These are phyloP conservation scores for Trichocladium antarcticum DNA, from an alignment of 495 filamentous ascomycete genomes.

Conservation along the genomic window DNA sequence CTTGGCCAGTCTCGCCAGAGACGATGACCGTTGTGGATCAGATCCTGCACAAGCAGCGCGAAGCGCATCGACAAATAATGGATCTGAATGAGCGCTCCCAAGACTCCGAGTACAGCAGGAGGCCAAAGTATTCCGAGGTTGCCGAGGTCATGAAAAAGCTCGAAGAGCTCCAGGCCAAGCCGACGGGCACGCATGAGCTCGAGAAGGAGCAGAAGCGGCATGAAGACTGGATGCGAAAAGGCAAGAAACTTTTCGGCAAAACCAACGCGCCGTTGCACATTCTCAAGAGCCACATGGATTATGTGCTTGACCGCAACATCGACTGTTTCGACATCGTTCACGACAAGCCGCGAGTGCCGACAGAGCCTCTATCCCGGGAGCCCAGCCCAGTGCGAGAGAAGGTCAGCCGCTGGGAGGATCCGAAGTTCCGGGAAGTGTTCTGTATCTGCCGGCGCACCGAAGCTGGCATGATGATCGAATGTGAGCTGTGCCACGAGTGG, in stretches of 20 bases:
- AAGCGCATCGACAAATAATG: conserved; percentile 79
- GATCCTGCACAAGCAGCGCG: conserved; percentile 90
- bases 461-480: conserved; percentile 99
- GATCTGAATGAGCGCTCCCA: conserved; percentile 67
- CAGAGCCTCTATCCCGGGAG: conserved; percentile 83
- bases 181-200: conserved; percentile 77
- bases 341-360: conserved; percentile 78
- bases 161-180: conserved; percentile 81
- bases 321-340: conserved; percentile 81
- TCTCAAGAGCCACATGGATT: conserved; percentile 83
- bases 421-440: conserved; percentile 66
- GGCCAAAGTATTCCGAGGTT: conserved; percentile 85
- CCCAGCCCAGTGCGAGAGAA: conserved; percentile 59
- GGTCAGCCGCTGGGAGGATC: conserved; percentile 38
- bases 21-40: conserved; percentile 78
- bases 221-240: conserved; percentile 98
- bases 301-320: conserved; percentile 75
- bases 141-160: conserved; percentile 78
- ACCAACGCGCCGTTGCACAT: conserved; percentile 96
- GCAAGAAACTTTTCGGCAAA: conserved; percentile 97
- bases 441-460: conserved; percentile 92
- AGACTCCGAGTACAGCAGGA: conserved; percentile 59
- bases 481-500: conserved; percentile 96
- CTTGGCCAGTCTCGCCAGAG: conserved; percentile 68
- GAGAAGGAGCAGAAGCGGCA: conserved; percentile 93